Conservation (phyloP, 352 stramenopile species). For the Globisporangium middletonii region DNA sequence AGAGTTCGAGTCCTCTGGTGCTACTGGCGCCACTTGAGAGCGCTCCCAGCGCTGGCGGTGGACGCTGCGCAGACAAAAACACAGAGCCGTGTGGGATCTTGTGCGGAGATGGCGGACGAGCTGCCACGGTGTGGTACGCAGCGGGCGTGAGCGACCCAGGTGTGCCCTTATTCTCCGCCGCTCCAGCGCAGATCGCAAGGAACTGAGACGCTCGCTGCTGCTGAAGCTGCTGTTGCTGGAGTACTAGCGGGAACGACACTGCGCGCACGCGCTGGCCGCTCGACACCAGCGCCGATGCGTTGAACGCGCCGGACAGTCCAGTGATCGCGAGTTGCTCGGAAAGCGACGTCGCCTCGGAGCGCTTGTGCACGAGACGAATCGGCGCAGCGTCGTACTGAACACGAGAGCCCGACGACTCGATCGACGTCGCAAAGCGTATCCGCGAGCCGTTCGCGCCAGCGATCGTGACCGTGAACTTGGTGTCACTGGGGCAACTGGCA, state of each 20-base stretch:
- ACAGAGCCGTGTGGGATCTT: constrained; percentile 26
- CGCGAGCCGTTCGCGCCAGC: constrained; percentile 27
- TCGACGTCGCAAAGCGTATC: constrained; percentile 46
- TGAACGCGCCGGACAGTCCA: background rate
- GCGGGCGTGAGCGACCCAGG: background rate
- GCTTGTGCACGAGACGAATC: constrained; percentile 11
- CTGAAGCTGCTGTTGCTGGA: constrained; percentile 8
- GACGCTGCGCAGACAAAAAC: constrained; percentile 16
- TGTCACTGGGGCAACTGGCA: background rate
- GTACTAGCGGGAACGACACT: constrained; percentile 23
- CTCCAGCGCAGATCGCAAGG: constrained; percentile 9
- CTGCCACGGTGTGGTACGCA: constrained; percentile 17
- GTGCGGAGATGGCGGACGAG: constrained; percentile 24
- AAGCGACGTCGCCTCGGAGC: constrained; percentile 10
- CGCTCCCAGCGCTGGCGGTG: background rate
- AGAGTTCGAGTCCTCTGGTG: background rate
- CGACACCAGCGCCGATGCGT: background rate
- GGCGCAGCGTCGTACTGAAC: constrained; percentile 12
- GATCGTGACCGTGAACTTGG: constrained; percentile 27
- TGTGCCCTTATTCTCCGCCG: constrained; percentile 6
- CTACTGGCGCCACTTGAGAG: background rate
- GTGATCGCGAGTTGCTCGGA: constrained; percentile 11
- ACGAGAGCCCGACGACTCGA: constrained; percentile 8
- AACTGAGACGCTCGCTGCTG: constrained; percentile 5
- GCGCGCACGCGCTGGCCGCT: constrained; percentile 15